Conservation (phyloP, 306 rosid species). For the Herpetospermum pedunculosum region DNA sequence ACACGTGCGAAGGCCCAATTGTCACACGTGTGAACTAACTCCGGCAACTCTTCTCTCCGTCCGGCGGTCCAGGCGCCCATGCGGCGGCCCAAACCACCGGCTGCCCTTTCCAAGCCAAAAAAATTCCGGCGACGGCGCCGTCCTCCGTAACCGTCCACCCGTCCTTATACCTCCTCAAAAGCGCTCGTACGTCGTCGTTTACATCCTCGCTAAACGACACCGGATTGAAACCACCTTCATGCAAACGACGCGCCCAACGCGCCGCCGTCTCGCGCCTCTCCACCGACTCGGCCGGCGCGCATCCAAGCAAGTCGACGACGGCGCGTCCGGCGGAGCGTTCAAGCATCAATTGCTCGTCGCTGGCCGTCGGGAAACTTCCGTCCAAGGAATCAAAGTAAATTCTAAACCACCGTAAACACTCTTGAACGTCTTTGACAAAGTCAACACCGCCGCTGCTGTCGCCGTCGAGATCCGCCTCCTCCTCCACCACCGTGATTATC, state of each 20-base stretch:
- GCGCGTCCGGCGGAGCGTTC: slow-evolving; percentile 78
- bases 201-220: slow-evolving; percentile 74
- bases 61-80: slow-evolving; percentile 52
- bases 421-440: slow-evolving; percentile 63
- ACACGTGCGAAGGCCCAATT: background rate
- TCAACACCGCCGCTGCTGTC: slow-evolving; percentile 75
- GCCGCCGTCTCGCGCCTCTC: slow-evolving; percentile 68
- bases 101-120: slow-evolving; percentile 74
- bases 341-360: slow-evolving; percentile 61
- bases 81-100: slow-evolving; percentile 98
- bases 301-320: slow-evolving; percentile 66
- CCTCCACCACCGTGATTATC: slow-evolving; percentile 70
- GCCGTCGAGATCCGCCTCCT: slow-evolving; percentile 71
- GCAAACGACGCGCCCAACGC: slow-evolving; percentile 63
- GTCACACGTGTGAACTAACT: slow-evolving; percentile 36
- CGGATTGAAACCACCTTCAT: slow-evolving; percentile 47
- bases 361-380: slow-evolving; percentile 59
- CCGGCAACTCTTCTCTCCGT: background rate
- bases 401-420: slow-evolving; percentile 90
- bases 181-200: slow-evolving; percentile 68
- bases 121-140: slow-evolving; percentile 44
- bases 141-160: slow-evolving; percentile 74
- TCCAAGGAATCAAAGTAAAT: slow-evolving; percentile 82
- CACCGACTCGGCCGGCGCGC: slow-evolving; percentile 34
- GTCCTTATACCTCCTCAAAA: slow-evolving; percentile 78